These are phyloP conservation scores for Lagenidium giganteum DNA, from an alignment of 352 stramenopile species.

Conservation along the genomic window DNA sequence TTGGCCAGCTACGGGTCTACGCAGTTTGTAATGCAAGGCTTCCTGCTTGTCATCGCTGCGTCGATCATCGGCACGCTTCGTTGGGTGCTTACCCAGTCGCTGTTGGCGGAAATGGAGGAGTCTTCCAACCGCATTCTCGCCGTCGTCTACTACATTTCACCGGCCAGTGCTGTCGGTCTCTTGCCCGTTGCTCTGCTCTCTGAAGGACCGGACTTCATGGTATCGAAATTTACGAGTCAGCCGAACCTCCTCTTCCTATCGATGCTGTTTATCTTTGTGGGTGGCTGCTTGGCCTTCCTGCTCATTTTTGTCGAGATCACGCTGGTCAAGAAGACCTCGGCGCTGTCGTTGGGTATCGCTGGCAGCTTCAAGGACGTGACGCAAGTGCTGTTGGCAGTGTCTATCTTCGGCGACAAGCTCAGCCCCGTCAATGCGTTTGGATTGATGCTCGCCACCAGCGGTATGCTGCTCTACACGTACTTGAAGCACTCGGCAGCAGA, in stretches of 20 bases:
- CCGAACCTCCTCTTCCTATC: constrained; percentile 40
- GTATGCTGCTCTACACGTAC: constrained; percentile 74
- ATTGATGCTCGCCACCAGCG: constrained; percentile 60
- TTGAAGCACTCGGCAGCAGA: constrained; percentile 51
- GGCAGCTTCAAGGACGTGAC: constrained; percentile 80
- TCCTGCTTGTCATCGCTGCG: constrained; percentile 61
- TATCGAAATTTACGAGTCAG: constrained; percentile 56
- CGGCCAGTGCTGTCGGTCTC: constrained; percentile 58
- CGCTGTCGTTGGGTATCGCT: constrained; percentile 70
- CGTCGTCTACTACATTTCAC: constrained; percentile 83
- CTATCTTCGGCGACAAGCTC: constrained; percentile 73
- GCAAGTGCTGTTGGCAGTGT: constrained; percentile 69
- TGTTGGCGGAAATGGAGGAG: constrained; percentile 61
- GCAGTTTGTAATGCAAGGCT: constrained; percentile 70
- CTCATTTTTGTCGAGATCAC: constrained; percentile 82
- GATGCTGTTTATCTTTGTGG: constrained; percentile 60
- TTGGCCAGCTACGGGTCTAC: constrained; percentile 68
- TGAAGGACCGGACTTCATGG: constrained; percentile 37
- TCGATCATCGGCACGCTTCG: constrained; percentile 68
- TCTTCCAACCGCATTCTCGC: constrained; percentile 59
- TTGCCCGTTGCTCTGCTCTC: constrained; percentile 59
- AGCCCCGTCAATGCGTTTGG: constrained; percentile 57
- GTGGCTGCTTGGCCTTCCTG: constrained; percentile 62
- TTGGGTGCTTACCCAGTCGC: constrained; percentile 82
- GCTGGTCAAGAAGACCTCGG: constrained; percentile 79